These are phyloP conservation scores for Incumbomyces lentus DNA, from an alignment of 2,329 filamentous ascomycete genomes.

Conservation along the genomic window DNA sequence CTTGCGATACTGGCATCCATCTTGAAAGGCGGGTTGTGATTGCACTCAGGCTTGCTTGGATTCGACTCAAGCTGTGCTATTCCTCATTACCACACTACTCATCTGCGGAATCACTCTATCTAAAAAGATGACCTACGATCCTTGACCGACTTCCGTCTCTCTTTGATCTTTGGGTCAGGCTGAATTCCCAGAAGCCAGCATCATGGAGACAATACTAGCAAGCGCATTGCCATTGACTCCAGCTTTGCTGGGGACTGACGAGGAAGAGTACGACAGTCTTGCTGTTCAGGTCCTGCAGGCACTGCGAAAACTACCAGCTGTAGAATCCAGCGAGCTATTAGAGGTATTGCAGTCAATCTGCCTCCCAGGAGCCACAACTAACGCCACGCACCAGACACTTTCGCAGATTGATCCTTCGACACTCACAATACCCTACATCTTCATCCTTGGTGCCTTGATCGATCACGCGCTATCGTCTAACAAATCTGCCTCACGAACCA, in stretches of 20 bases:
- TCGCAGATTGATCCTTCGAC: slow-evolving; percentile 31
- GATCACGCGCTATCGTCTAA: slow-evolving; percentile 26
- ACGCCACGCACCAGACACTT: neutral
- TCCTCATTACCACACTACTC: neutral
- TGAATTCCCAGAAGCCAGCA: neutral
- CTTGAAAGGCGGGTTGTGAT: neutral
- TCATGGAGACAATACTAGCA: slow-evolving; percentile 7
- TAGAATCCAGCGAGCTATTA: slow-evolving; percentile 15
- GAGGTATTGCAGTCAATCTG: slow-evolving; percentile 27
- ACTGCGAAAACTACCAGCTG: slow-evolving; percentile 14
- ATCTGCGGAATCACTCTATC: neutral
- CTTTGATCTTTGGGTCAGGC: neutral
- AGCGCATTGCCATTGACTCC: slow-evolving; percentile 7
- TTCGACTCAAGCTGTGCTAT: neutral
- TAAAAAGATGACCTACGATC: neutral
- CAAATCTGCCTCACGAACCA: slow-evolving; percentile 23
- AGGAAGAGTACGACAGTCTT: slow-evolving; percentile 33
- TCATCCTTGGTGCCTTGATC: slow-evolving; percentile 42
- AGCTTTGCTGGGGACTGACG: slow-evolving; percentile 10
- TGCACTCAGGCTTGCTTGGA: too few relatives aligned
- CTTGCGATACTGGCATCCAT: neutral
- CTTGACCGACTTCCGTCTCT: neutral
- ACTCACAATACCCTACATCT: slow-evolving; percentile 51
- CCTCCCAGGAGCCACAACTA: neutral
- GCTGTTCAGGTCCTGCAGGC: slow-evolving; percentile 18